Evolutionary conservation across 2,329 filamentous ascomycete genomes (phyloP).

Genomic region (Penicillium sp.): DNA sequence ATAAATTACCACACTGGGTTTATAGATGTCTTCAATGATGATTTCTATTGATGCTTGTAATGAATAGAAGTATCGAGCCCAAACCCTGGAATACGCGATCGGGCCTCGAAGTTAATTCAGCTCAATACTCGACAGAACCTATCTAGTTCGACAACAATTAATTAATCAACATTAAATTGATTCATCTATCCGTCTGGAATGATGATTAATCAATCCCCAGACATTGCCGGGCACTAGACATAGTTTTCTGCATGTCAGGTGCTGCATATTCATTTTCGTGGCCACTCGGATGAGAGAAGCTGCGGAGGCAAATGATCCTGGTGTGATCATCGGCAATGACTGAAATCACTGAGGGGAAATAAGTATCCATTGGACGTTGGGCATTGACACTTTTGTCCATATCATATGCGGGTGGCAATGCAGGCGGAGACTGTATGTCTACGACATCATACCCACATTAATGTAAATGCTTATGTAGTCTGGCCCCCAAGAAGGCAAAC

Average conservation of each 20-base stretch:
- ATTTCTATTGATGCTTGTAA: too few species aligned
- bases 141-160: too few species aligned
- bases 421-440: neutral
- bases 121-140: too few species aligned
- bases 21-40: too few species aligned
- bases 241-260: neutral
- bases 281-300: neutral
- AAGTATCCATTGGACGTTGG: slow-evolving; percentile 1
- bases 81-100: too few species aligned
- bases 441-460: neutral
- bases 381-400: neutral
- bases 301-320: neutral
- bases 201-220: neutral
- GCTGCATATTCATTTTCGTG: neutral
- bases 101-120: too few species aligned
- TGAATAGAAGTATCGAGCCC: too few species aligned
- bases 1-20: too few species aligned
- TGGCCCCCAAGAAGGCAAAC: neutral
- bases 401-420: neutral
- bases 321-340: neutral
- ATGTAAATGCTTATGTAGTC: neutral
- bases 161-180: too few species aligned
- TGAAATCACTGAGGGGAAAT: neutral
- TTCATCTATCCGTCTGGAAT: too few species aligned
- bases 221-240: neutral